Base-by-base conservation (phyloP, 768 basidiomycete species). In the Candolleomyces aberdarensis region DNA sequence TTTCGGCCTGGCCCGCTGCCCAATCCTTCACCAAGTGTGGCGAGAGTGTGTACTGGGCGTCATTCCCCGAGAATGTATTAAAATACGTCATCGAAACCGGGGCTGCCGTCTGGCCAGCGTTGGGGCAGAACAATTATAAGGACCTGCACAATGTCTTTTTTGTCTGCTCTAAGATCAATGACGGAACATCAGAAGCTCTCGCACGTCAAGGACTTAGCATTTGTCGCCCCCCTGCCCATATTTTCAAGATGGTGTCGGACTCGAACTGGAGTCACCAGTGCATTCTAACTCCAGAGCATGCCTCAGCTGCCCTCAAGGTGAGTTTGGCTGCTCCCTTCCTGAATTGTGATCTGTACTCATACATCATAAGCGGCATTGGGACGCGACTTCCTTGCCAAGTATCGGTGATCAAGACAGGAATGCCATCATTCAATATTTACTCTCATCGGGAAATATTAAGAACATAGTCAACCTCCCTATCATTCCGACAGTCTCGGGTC, bases 21-120 rank as follows among this genome's bases (percentile, higher is more conserved):
- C 73, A 76, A 63, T 59, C 65, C 0, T 48, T 55, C 1, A 64
- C 71, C 3, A 67, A 74, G 22, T 69, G 72, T 22, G 81, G 79
- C 7, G 80, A 81, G 56, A 74, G 66, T 26, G 66, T 71, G 1
- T 81, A 79, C 51, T 79, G 77, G 76, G 64, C 72, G 15, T 63
- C 62, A 0, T 65, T 80, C n/a, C 74, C 76, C 0, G 26, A 56
- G 5, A 59, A 66, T 1, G 61, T 81, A 7, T 64, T 80, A 22
- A 40, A 64, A 1, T 58, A 59, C 29, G 65, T 78, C n/a, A 58
- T 68, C 69, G 0, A 61, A 63, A 19, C 67, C 68, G 5, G 44
- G 5, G 50, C 44, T 19, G 17, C 68, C 9, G 70, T 79, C 17
- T 80, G 78, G 77, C 78, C 80, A 3, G 61, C 76, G 2, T 62